phyloP scores from a whole-genome alignment of 208 protist species.

The Phytomonas sp. region DNA sequence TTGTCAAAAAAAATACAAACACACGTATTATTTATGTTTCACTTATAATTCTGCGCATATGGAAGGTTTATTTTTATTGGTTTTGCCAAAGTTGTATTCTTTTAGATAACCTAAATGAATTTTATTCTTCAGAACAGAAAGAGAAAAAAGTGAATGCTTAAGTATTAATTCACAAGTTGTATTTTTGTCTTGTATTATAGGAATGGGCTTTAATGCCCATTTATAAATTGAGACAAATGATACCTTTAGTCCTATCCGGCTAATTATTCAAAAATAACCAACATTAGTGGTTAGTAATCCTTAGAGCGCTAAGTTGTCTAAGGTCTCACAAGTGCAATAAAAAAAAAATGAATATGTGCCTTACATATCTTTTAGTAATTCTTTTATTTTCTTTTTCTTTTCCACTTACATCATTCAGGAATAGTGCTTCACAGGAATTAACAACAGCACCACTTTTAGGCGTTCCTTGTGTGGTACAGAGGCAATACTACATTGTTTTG shows the following conservation, averaged over 20 bases:
- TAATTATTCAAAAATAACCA: not conserved
- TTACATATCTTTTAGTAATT: not conserved
- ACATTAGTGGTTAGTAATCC: not conserved
- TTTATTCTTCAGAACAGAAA: slow-evolving; percentile 11
- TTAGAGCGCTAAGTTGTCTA: not conserved
- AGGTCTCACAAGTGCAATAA: not conserved
- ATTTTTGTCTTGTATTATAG: not conserved
- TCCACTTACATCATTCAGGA: not conserved
- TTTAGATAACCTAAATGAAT: not conserved
- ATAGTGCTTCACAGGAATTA: not conserved
- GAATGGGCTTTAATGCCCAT: not conserved
- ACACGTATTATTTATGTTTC: not conserved
- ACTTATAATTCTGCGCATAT: slow-evolving; percentile 4
- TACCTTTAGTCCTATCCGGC: not conserved
- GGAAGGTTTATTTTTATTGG: not conserved
- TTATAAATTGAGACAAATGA: not conserved
- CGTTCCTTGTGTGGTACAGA: not conserved
- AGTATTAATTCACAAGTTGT: not conserved
- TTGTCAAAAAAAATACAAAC: not conserved
- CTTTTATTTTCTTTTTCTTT: slow-evolving; percentile 14
- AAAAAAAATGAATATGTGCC: not conserved
- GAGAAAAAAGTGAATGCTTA: slow-evolving; percentile 5
- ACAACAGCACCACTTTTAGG: not conserved
- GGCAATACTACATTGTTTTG: not conserved
- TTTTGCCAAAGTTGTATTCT: not conserved